Evolutionary conservation across 2,329 filamentous ascomycete genomes (phyloP), one percentile per base, ranked within the genome.

Genomic region (Ceratocystis eucalypticola): DNA sequence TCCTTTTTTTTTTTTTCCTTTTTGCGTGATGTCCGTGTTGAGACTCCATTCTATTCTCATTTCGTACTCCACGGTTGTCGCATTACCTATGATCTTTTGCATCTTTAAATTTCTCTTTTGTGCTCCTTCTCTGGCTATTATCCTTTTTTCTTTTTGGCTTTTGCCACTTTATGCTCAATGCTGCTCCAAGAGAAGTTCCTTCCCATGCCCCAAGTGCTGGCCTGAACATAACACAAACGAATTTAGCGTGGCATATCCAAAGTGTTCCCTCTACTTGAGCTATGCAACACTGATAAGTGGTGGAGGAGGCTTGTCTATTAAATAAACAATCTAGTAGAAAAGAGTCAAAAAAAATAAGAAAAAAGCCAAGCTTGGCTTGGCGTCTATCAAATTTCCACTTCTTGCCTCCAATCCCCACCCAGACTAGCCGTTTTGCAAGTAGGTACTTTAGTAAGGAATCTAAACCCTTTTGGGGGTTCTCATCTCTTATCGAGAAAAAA

Each of bases 331-430:
- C 2, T 25, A 37, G 33, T 10, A 12, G 33, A 37, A 37, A 37
- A 3, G 33, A 10, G 7, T 10, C 33, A 10, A 10, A 37, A 10
- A 10, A 10, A 37, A 37, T 8, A 10, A 3, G 33, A 17, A 57
- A 57, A 57, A 57, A 57, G 28, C 25, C 53, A 30, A 57, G 53
- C 7, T 12, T 57, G 53, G 53, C 53, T 57, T 57, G 53, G 53
- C 53, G 53, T 57, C 28, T 33, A 57, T 57, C 53, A 57, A 10
- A 57, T 33, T 33, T 28, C 53, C 53, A 57, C 25, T 57, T 57
- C 25, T 33, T 57, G 25, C 1, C 53, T 12, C 53, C 25, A 28
- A 17, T 57, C 12, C 30, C 10, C 53, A 28, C 22, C 5, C 15
- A n/a, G 25, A 10, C 53, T 30, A 5, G 6, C n/a, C 46, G 12